These are phyloP conservation scores for Hygrophorus russula DNA, from an alignment of 768 basidiomycete genomes.

Conservation along the genomic window DNA sequence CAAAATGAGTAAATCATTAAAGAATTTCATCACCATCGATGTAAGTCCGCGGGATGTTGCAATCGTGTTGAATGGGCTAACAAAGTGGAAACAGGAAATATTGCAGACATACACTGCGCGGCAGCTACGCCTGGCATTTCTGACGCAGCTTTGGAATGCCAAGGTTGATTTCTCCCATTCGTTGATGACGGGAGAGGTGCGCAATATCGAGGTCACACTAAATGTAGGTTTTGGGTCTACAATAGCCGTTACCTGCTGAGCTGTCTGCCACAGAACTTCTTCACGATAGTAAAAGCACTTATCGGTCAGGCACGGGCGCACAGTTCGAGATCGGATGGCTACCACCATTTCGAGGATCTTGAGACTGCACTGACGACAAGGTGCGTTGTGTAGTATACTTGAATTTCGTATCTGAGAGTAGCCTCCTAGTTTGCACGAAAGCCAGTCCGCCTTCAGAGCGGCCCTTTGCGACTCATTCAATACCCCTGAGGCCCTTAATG, in stretches of 20 bases:
- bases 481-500: conserved; percentile 72
- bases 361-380: conserved; percentile 61
- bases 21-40: conserved; percentile 97
- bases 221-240: conserved; percentile 46
- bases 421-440: conserved; percentile 50
- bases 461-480: conserved; percentile 97
- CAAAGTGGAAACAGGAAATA: conserved; percentile 52
- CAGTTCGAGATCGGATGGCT: conserved; percentile 40
- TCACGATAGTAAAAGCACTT: conserved; percentile 77
- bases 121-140: conserved; percentile 85
- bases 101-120: conserved; percentile 72
- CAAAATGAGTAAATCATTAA: conserved; percentile 98
- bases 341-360: conserved; percentile 50
- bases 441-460: conserved; percentile 68
- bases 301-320: conserved; percentile 41
- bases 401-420: conserved; percentile 2
- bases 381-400: conserved; percentile 25
- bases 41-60: conserved; percentile 28
- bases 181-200: conserved; percentile 81
- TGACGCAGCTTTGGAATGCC: conserved; percentile 84
- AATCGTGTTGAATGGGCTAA: conserved; percentile 4
- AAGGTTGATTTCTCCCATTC: conserved; percentile 93
- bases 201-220: conserved; percentile 69
- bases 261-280: conserved; percentile 69
- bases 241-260: conserved; percentile 7